Evolutionary conservation across 805 yeast species (phyloP).

Genomic region (Candida caryicola): DNA sequence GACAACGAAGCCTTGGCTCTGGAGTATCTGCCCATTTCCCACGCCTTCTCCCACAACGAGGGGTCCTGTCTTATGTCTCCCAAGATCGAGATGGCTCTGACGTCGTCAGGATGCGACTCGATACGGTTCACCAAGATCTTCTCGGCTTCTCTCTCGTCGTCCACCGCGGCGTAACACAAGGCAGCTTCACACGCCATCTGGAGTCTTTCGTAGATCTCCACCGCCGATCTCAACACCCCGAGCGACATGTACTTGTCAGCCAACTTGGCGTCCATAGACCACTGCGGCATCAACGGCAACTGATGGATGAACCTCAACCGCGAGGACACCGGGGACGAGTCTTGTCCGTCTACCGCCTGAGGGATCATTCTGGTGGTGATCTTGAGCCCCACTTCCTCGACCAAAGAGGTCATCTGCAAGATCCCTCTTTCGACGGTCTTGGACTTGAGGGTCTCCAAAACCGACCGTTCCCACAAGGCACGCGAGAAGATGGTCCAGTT

Average conservation of each 20-base stretch:
- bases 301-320: constrained; percentile 71
- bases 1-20: constrained; percentile 85
- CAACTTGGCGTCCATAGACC: constrained; percentile 77
- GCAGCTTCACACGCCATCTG: constrained; percentile 81
- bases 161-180: constrained; percentile 83
- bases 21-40: constrained; percentile 81
- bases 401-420: constrained; percentile 86
- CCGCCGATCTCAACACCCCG: constrained; percentile 82
- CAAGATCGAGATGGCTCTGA: constrained; percentile 75
- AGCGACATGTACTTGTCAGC: constrained; percentile 86
- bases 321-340: constrained; percentile 39
- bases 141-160: constrained; percentile 66
- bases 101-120: constrained; percentile 61
- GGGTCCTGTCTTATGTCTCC: constrained; percentile 87
- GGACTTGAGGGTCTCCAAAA: constrained; percentile 74
- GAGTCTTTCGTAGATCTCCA: constrained; percentile 82
- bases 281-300: constrained; percentile 74
- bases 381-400: constrained; percentile 79
- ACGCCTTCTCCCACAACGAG: constrained; percentile 72
- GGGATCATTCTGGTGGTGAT: constrained; percentile 55
- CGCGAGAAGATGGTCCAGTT: constrained; percentile 80
- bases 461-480: constrained; percentile 86
- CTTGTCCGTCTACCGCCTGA: constrained; percentile 32
- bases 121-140: constrained; percentile 55
- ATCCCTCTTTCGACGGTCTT: constrained; percentile 93